Conservation (phyloP, 352 stramenopile genomes). For the Blastocystis sp. region DNA sequence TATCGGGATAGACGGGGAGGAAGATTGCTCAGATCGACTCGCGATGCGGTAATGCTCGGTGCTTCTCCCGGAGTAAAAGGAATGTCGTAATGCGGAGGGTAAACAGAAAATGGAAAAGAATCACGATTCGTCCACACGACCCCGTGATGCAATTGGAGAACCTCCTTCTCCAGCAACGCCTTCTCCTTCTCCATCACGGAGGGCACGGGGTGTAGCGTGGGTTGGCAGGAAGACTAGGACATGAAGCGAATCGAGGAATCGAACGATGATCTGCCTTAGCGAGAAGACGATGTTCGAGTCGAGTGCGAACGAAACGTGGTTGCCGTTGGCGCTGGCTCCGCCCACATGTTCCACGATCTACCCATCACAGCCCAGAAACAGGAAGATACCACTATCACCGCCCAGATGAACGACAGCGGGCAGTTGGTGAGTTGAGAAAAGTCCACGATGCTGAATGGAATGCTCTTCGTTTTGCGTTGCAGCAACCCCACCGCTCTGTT, state of each 20-base stretch:
- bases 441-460: neutral
- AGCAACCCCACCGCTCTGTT: neutral
- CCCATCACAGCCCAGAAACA: neutral
- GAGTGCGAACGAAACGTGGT: neutral
- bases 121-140: neutral
- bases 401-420: neutral
- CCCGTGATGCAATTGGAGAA: neutral
- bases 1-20: neutral
- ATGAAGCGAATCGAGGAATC: neutral
- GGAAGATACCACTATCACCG: neutral
- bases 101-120: constrained; percentile 1
- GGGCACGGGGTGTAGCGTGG: neutral
- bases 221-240: neutral
- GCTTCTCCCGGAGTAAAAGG: constrained; percentile 3
- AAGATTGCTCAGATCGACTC: constrained; percentile 15
- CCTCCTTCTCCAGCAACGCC: neutral
- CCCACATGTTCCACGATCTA: neutral
- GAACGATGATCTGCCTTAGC: neutral
- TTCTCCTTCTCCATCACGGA: neutral
- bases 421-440: neutral
- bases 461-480: neutral
- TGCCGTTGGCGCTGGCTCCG: neutral
- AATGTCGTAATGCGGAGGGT: constrained; percentile 30
- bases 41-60: constrained; percentile 3
- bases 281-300: neutral